Base-by-base conservation (phyloP, 108 stramenopile genomes). In the Pseudonitzschia multiseries region DNA sequence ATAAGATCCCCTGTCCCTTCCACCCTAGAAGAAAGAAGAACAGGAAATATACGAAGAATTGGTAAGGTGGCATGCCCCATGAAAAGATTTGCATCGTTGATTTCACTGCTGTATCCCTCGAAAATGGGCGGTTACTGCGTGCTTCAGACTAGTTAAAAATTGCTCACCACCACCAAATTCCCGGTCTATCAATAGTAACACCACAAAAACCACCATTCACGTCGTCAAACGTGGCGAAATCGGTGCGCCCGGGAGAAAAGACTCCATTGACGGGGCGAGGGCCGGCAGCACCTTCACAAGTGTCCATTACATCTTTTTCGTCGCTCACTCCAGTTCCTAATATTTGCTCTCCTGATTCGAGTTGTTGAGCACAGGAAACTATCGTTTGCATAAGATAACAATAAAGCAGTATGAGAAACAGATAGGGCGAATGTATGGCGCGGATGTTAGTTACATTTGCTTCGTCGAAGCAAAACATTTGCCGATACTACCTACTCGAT, bases 131-230 rank as follows among this genome's bases (percentile, higher is more conserved):
- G 6, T 6, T 36, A 36, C 36, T 36, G 2, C 6, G 36, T 36
- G 6, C 2, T 36, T 36, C 36, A 36, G 6, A 36, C 36, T 2
- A 36, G 36, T 36, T 2, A 36, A 36, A 48, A 48, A 18, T 48
- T 48, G 46, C 46, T 32, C 14, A 48, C 46, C 52, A 65, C 66
- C 69, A 78, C 77, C 77, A 78, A 72, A 78, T 56, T 57, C 77
- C 77, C 29, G 71, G 77, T 32, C 42, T 61, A 18, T 72, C 51
- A 15, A 69, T 76, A 26, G 50, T 43, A 18, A 76, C 75, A 10
- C 75, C 75, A 40, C 75, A 76, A 41, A 48, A 66, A 1, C 65
- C 75, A 21, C 53, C 65, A 50, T 42, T 65, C 21, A 66, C 65
- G 32, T 69, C 68, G 22, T 69, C 75, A 6, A 63, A 9, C 21